Evolutionary conservation across 805 yeast genomes (phyloP).

Genomic region (Cyberlindnera xylosilytica): DNA sequence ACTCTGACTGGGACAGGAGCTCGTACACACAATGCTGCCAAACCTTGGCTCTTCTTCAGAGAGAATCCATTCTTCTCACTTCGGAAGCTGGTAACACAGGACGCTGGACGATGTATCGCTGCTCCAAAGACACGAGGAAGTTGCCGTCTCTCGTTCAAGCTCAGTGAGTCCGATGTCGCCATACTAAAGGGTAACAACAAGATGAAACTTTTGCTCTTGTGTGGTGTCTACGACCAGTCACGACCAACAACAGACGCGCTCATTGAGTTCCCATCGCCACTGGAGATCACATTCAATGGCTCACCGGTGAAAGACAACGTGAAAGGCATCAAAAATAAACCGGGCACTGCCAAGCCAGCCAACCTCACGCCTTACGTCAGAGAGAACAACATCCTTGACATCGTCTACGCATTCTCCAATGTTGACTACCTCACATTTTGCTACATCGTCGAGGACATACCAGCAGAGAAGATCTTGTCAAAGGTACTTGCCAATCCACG

Average conservation of each 20-base stretch:
- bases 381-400: constrained; percentile 41
- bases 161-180: constrained; percentile 41
- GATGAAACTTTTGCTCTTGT: constrained; percentile 47
- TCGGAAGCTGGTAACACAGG: constrained; percentile 42
- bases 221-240: constrained; percentile 42
- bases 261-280: constrained; percentile 67
- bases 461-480: constrained; percentile 41
- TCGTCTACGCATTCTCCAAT: constrained; percentile 57
- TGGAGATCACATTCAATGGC: constrained; percentile 64
- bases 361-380: constrained; percentile 58
- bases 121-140: constrained; percentile 46
- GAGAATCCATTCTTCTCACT: constrained; percentile 56
- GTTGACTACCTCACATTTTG: constrained; percentile 49
- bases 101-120: constrained; percentile 42
- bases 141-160: constrained; percentile 38
- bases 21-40: constrained; percentile 16
- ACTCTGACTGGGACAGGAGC: constrained; percentile 2
- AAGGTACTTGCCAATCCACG: constrained; percentile 45
- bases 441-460: constrained; percentile 51
- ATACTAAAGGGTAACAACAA: constrained; percentile 32
- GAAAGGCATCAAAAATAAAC: constrained; percentile 71
- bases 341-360: constrained; percentile 81
- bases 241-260: constrained; percentile 29
- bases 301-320: constrained; percentile 47
- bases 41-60: constrained; percentile 46